Conservation (phyloP, 805 yeast genomes). For the Ascoidea rubescens region DNA sequence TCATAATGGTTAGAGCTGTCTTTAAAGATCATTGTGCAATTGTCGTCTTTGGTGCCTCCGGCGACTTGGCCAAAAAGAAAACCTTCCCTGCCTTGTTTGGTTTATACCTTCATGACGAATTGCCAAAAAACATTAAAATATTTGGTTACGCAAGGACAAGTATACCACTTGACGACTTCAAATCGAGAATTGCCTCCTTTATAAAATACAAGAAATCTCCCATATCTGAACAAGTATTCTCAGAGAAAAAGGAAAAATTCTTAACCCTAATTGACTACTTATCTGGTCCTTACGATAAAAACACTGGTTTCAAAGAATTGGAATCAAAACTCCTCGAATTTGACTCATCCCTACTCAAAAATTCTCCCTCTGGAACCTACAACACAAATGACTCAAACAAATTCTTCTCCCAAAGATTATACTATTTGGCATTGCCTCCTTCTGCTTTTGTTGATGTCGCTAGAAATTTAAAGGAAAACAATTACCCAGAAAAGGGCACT, state of each 20-base stretch:
- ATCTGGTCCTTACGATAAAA: constrained; percentile 66
- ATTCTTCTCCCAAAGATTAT: constrained; percentile 59
- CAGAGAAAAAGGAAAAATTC: constrained; percentile 43
- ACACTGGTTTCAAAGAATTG: constrained; percentile 57
- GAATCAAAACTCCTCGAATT: constrained; percentile 33
- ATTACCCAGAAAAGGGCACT: constrained; percentile 34
- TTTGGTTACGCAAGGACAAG: constrained; percentile 89
- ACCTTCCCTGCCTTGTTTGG: constrained; percentile 84
- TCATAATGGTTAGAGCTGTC: constrained; percentile 9
- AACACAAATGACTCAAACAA: constrained; percentile 34
- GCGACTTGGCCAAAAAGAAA: constrained; percentile 90
- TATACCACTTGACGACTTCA: constrained; percentile 51
- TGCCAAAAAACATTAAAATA: constrained; percentile 58
- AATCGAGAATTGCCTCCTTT: constrained; percentile 47
- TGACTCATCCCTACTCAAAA: too few species aligned
- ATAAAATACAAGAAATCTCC: constrained; percentile 33
- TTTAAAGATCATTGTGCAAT: constrained; percentile 58
- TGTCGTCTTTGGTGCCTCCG: constrained; percentile 89
- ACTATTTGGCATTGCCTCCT: constrained; percentile 92
- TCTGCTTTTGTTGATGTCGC: constrained; percentile 78
- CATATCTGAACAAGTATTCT: constrained; percentile 20
- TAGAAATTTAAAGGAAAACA: constrained; percentile 48
- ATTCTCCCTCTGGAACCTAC: too few species aligned
- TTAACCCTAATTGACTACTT: constrained; percentile 53
- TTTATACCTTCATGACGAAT: constrained; percentile 58